A percentile compares a stretch with the other conserved stretches of the same genome.
phyloP scores from a whole-genome alignment of 1,139 yeast species.

The Candida glucosophila region DNA sequence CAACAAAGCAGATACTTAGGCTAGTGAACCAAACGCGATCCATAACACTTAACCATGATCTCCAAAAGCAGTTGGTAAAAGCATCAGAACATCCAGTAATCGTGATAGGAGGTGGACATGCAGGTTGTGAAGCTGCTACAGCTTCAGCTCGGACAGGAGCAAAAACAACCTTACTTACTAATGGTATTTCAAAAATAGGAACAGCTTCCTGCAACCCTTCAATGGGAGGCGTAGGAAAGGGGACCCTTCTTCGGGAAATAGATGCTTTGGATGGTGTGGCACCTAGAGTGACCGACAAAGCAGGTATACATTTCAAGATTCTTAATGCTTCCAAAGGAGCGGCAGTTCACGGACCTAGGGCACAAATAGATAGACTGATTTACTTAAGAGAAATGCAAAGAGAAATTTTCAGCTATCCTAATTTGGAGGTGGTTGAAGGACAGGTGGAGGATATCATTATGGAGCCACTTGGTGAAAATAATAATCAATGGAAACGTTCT shows the following conservation, averaged over 20 bases:
- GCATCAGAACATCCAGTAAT: constrained; percentile 57
- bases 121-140: constrained; percentile 96
- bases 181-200: constrained; percentile 67
- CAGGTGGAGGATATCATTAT: constrained; percentile 82
- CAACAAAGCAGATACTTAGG: background rate
- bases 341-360: constrained; percentile 98
- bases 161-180: constrained; percentile 69
- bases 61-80: constrained; percentile 18
- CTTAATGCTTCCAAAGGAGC: constrained; percentile 87
- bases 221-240: constrained; percentile 98
- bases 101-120: constrained; percentile 97
- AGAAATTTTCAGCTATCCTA: constrained; percentile 49
- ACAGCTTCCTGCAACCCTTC: constrained; percentile 96
- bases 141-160: constrained; percentile 86
- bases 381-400: constrained; percentile 77
- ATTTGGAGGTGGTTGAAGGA: constrained; percentile 57
- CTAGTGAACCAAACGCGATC: constrained; percentile 7
- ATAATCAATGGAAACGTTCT: constrained; percentile 31
- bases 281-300: constrained; percentile 73
- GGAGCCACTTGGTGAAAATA: constrained; percentile 11
- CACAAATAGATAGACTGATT: constrained; percentile 83
- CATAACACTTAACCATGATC: constrained; percentile 29
- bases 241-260: constrained; percentile 82
- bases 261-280: constrained; percentile 96
- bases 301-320: constrained; percentile 89